Percentiles rank a stretch among this genome's conserved stretches.
Conservation (phyloP, 306 rosid species). For the Citrullus colocynthis region DNA sequence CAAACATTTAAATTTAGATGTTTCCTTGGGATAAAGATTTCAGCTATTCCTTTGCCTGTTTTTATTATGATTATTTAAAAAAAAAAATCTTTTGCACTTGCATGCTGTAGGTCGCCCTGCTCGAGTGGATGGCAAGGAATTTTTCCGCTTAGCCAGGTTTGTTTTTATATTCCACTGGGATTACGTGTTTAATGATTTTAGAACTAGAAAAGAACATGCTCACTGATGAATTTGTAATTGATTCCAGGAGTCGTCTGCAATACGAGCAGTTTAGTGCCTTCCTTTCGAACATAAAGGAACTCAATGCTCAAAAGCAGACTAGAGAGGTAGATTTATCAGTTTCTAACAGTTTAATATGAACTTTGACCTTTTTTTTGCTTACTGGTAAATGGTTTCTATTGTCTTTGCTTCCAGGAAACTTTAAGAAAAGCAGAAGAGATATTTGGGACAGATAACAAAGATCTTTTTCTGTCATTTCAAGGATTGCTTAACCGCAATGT, state of each 20-base stretch:
- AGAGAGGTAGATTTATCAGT: constrained; percentile 54
- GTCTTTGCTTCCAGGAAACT: constrained; percentile 55
- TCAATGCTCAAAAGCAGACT: constrained; percentile 94
- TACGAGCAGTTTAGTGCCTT: constrained; percentile 99
- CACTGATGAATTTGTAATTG: constrained; percentile 10
- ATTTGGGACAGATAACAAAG: constrained; percentile 93
- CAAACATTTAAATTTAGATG: background rate
- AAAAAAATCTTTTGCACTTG: background rate
- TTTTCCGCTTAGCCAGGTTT: constrained; percentile 92
- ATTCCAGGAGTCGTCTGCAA: constrained; percentile 83
- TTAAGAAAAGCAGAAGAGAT: constrained; percentile 91
- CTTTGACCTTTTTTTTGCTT: constrained; percentile 5
- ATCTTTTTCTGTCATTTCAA: constrained; percentile 80
- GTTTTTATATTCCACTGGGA: constrained; percentile 9
- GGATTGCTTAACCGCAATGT: constrained; percentile 78
- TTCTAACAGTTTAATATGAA: constrained; percentile 7
- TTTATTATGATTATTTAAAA: background rate
- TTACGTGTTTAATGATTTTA: constrained; percentile 1
- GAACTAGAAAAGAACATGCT: constrained; percentile 9
- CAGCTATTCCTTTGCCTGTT: background rate
- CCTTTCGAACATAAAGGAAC: constrained; percentile 87
- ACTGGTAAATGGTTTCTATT: constrained; percentile 9
- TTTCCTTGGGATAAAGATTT: background rate
- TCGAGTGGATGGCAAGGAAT: constrained; percentile 95
- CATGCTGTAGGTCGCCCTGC: constrained; percentile 63